phyloP scores from a whole-genome alignment of 345 rosid genomes.

The Eucalyptus brandiana region DNA sequence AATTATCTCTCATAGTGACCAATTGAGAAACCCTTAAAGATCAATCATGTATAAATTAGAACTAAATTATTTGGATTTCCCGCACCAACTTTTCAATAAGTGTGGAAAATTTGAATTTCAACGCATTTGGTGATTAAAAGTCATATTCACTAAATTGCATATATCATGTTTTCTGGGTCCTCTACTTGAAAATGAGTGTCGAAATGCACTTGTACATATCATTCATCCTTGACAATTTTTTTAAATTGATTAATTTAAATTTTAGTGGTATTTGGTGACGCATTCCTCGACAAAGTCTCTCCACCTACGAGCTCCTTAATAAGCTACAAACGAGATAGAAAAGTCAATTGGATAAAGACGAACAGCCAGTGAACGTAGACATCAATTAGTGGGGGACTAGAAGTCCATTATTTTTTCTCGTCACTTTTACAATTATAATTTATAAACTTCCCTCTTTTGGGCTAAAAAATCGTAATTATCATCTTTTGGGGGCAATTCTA shows the following conservation, averaged over 20 bases:
- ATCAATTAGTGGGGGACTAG: not conserved
- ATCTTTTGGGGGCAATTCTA: not conserved
- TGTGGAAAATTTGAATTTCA: not conserved
- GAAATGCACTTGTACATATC: not conserved
- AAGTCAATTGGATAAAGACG: not conserved
- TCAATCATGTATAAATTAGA: not conserved
- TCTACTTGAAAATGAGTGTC: not conserved
- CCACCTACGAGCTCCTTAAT: not conserved
- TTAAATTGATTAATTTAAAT: not conserved
- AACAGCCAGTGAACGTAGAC: not conserved
- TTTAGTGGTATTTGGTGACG: not conserved
- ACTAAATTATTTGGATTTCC: not conserved
- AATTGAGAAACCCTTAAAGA: not conserved
- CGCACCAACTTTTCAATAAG: accelerated
- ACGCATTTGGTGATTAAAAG: not conserved
- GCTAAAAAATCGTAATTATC: not conserved
- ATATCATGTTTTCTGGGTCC: not conserved
- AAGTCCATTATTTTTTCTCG: not conserved
- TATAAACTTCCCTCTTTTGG: not conserved
- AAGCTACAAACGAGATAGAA: not conserved
- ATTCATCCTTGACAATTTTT: not conserved
- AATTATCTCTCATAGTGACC: not conserved
- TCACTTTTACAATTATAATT: not conserved
- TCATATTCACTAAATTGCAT: not conserved
- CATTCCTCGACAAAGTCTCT: not conserved